These are phyloP conservation scores for Candida chauliodis DNA, from an alignment of 805 yeast species.

Conservation along the genomic window DNA sequence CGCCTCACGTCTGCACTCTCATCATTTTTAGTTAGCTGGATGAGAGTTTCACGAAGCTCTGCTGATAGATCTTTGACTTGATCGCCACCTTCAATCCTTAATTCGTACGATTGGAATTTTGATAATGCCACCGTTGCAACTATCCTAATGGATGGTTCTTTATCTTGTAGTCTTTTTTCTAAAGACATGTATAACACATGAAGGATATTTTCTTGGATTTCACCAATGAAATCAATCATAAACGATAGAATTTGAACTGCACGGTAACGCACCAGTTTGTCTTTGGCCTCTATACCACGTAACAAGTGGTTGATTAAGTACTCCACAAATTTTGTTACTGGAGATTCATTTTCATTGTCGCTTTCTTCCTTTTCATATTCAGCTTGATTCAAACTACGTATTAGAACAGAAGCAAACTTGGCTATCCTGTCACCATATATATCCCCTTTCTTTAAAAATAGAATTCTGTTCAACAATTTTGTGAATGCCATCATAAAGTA, in stretches of 20 bases:
- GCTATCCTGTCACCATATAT: conserved; percentile 72
- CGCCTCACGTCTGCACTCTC: conserved; percentile 85
- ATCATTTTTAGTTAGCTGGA: conserved; percentile 66
- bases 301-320: conserved; percentile 61
- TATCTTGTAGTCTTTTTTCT: conserved; percentile 63
- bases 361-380: conserved; percentile 13
- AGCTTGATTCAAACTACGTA: conserved; percentile 44
- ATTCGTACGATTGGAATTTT: conserved; percentile 57
- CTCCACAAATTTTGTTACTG: conserved; percentile 54
- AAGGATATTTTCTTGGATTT: conserved; percentile 69
- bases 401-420: conserved; percentile 59
- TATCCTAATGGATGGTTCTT: conserved; percentile 74
- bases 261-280: conserved; percentile 74
- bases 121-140: conserved; percentile 81
- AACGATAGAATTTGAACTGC: conserved; percentile 73
- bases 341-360: conserved; percentile 18
- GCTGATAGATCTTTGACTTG: conserved; percentile 12
- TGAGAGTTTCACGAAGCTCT: conserved; percentile 18
- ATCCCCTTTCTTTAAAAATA: conserved; percentile 68
- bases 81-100: conserved; percentile 40
- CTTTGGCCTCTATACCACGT: conserved; percentile 75
- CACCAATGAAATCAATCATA: conserved; percentile 67
- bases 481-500: conserved; percentile 61
- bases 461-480: conserved; percentile 57
- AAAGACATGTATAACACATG: conserved; percentile 59